A percentile compares a stretch with the other conserved stretches of the same genome.
Evolutionary conservation across 1,284 basidiomycete species (phyloP).

Genomic region (Ustilago bromivora): DNA sequence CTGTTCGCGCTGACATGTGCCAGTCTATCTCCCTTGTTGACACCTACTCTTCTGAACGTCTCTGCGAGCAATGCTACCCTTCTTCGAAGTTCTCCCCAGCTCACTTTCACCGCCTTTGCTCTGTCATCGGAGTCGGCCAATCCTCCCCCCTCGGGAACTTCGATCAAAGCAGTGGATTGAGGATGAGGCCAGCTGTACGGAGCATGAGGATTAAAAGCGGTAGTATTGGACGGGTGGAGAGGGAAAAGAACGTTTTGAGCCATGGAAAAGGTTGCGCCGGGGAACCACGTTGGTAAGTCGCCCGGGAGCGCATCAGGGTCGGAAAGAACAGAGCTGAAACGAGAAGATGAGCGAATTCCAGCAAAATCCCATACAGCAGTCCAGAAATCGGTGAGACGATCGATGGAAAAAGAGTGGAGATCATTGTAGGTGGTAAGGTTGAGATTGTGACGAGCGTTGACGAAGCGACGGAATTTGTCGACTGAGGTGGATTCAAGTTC

Average conservation of each 20-base stretch:
- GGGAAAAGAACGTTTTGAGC: conserved; percentile 56
- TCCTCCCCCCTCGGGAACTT: conserved; percentile 50
- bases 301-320: conserved; percentile 46
- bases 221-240: conserved; percentile 48
- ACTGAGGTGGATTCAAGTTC: conserved; percentile 35
- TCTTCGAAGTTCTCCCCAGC: conserved; percentile 49
- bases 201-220: conserved; percentile 42
- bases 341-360: conserved; percentile 36
- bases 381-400: conserved; percentile 49
- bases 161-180: conserved; percentile 24
- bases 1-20: conserved; percentile 52
- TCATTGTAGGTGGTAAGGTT: conserved; percentile 47
- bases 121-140: conserved; percentile 18
- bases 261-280: conserved; percentile 42
- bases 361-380: conserved; percentile 47
- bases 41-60: conserved; percentile 35
- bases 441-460: conserved; percentile 45
- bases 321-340: conserved; percentile 41
- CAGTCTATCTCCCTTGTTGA: conserved; percentile 40
- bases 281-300: conserved; percentile 50
- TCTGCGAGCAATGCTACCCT: conserved; percentile 44
- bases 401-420: conserved; percentile 51
- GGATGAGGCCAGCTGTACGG: conserved; percentile 49
- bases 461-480: conserved; percentile 48
- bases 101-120: conserved; percentile 22